Evolutionary conservation across 768 basidiomycete genomes (phyloP).

Genomic region (Paxillus ammoniavirescens): DNA sequence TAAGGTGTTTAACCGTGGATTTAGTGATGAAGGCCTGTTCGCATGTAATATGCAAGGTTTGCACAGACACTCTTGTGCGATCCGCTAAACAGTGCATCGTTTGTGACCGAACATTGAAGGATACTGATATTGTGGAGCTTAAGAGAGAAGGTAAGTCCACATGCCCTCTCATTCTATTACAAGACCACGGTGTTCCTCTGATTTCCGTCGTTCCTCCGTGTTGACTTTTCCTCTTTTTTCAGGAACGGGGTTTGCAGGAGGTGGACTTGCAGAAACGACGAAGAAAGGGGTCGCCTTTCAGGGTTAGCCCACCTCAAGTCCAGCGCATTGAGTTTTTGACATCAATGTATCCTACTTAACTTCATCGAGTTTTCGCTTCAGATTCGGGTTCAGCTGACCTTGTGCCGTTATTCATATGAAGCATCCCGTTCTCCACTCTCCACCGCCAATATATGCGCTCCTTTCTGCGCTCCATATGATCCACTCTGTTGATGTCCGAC

Average conservation of each 20-base stretch:
- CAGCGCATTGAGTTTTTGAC: slow-evolving; percentile 1
- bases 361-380: neutral
- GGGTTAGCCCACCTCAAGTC: slow-evolving; percentile 42
- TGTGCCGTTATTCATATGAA: neutral
- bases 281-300: slow-evolving; percentile 84
- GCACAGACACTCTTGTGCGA: slow-evolving; percentile 82
- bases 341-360: neutral
- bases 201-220: neutral
- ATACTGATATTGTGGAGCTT: slow-evolving; percentile 78
- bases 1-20: slow-evolving; percentile 1
- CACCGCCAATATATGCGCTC: too few species aligned
- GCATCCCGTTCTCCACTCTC: neutral
- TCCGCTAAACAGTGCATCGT: slow-evolving; percentile 81
- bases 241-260: slow-evolving; percentile 94
- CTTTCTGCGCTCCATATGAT: too few species aligned
- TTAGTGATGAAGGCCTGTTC: slow-evolving; percentile 83
- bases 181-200: neutral
- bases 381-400: neutral
- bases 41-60: slow-evolving; percentile 90
- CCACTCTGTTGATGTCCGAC: too few species aligned
- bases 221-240: slow-evolving; percentile 5
- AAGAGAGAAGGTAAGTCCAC: slow-evolving; percentile 76
- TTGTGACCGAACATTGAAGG: slow-evolving; percentile 67
- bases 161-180: neutral
- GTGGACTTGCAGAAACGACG: slow-evolving; percentile 89